phyloP scores from a whole-genome alignment of 169 alveolate genomes.

The Plasmodium chabaudi region DNA sequence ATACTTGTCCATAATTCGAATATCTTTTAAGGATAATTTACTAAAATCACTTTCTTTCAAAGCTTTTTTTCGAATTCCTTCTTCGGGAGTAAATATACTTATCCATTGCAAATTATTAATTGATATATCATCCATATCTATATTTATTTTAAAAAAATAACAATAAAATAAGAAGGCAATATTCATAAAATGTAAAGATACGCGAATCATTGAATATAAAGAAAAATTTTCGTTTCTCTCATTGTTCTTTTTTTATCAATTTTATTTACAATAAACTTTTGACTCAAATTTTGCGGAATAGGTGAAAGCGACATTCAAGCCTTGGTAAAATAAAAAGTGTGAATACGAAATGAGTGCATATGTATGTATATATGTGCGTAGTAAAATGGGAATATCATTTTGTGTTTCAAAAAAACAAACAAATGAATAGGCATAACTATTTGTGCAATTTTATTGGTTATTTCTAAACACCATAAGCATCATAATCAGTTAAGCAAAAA shows the following conservation, averaged over 20 bases:
- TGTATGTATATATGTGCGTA: neutral
- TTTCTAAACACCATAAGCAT: constrained; percentile 63
- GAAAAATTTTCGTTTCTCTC: too few species aligned
- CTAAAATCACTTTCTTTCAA: constrained; percentile 41
- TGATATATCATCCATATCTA: constrained; percentile 68
- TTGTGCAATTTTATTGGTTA: neutral
- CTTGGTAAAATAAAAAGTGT: constrained; percentile 2
- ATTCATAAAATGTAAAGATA: neutral
- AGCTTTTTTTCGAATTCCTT: constrained; percentile 47
- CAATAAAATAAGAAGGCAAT: constrained; percentile 4
- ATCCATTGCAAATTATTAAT: constrained; percentile 52
- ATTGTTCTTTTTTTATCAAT: neutral
- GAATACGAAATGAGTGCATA: neutral
- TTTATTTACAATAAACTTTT: constrained; percentile 52
- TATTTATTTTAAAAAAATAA: constrained; percentile 19
- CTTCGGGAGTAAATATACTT: constrained; percentile 56
- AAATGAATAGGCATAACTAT: neutral
- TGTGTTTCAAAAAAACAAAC: too few species aligned
- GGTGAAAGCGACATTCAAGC: constrained; percentile 58
- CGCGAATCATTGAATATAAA: neutral
- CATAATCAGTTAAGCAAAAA: constrained; percentile 71
- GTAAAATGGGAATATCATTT: too few species aligned
- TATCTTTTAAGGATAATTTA: constrained; percentile 56
- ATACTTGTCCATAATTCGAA: constrained; percentile 60
- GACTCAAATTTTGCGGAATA: constrained; percentile 69